Percentiles rank a stretch among this genome's conserved stretches.
Conservation (phyloP, 306 rosid species). For the Leucaena leucocephala region DNA sequence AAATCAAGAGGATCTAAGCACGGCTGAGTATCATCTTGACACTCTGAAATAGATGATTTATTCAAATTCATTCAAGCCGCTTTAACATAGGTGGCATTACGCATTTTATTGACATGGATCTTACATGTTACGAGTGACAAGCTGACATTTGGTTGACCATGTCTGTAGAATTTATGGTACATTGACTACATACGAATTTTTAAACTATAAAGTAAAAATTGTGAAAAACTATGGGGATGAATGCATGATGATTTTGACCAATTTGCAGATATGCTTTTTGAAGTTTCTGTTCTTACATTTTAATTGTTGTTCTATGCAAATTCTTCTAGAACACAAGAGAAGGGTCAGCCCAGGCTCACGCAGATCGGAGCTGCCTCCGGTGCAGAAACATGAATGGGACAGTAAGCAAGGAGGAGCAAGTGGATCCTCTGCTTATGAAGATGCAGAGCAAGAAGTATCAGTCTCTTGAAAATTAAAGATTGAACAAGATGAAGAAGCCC, state of each 20-base stretch:
- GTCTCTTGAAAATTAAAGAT: constrained; percentile 48
- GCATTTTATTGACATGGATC: background rate
- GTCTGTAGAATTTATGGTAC: background rate
- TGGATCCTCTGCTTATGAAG: constrained; percentile 51
- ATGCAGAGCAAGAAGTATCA: constrained; percentile 55
- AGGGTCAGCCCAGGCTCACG: constrained; percentile 45
- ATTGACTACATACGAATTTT: background rate
- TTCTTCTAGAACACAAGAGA: constrained; percentile 65
- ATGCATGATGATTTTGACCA: background rate
- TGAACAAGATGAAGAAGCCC: constrained; percentile 40
- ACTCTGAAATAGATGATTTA: background rate
- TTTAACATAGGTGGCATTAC: background rate
- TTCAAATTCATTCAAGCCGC: background rate
- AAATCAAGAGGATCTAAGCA: background rate
- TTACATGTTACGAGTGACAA: background rate
- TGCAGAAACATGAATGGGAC: constrained; percentile 52
- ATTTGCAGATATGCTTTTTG: background rate
- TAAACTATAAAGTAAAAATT: background rate
- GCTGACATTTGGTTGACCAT: background rate
- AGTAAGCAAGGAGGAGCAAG: constrained; percentile 48
- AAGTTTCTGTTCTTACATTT: constrained; percentile 7
- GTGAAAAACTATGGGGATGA: background rate
- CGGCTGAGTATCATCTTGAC: background rate
- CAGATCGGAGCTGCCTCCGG: constrained; percentile 42
- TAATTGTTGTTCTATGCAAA: constrained; percentile 25